Conservation (phyloP, 345 rosid genomes). For the Heritiera fomes region DNA sequence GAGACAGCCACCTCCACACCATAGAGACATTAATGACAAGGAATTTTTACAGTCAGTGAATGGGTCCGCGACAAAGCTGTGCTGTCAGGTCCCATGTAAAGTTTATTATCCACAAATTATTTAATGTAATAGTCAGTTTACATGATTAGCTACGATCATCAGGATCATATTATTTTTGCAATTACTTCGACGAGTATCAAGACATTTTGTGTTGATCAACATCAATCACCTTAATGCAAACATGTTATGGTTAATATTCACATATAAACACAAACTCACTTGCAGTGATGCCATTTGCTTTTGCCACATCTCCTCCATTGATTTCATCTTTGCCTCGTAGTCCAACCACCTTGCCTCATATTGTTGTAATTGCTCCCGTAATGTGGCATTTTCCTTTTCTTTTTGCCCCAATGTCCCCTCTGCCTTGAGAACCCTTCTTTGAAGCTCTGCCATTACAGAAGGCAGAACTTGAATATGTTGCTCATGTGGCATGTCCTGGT, state of each 20-base stretch:
- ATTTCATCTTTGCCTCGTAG: conserved; percentile 83
- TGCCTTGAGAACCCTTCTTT: conserved; percentile 63
- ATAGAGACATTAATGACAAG: neutral
- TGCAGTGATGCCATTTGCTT: conserved; percentile 88
- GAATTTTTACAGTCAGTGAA: neutral
- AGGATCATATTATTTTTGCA: neutral
- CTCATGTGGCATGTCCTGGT: conserved; percentile 59
- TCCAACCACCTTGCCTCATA: conserved; percentile 75
- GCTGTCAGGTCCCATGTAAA: neutral
- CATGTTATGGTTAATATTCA: neutral
- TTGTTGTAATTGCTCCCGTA: conserved; percentile 71
- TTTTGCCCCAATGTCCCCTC: conserved; percentile 67
- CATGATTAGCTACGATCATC: neutral
- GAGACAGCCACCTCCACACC: too few species aligned
- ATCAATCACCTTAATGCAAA: neutral
- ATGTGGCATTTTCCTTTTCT: conserved; percentile 77
- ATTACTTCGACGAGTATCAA: neutral
- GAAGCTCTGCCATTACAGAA: conserved; percentile 67
- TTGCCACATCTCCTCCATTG: conserved; percentile 96
- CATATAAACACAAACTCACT: conserved; percentile 39
- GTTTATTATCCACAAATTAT: neutral
- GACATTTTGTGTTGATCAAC: neutral
- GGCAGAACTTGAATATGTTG: conserved; percentile 62
- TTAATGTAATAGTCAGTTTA: neutral
- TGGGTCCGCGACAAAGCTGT: neutral